These are phyloP conservation scores for Cruciata laevipes DNA, from an alignment of 257 asterid species.

Conservation along the genomic window DNA sequence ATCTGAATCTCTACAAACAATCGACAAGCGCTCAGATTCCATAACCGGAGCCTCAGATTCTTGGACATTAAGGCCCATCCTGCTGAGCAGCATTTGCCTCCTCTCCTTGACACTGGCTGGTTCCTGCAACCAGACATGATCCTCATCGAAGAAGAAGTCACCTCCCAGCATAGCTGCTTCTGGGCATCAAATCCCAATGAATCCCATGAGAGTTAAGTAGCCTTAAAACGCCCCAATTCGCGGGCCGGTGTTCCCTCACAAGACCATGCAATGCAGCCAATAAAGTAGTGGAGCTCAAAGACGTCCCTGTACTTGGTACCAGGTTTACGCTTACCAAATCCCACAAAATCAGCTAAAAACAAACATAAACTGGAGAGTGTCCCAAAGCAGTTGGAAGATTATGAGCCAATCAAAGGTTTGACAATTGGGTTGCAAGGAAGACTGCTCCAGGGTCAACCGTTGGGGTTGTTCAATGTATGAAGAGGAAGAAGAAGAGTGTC, in stretches of 20 bases:
- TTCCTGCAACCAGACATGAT: slow-evolving; percentile 58
- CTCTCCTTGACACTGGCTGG: slow-evolving; percentile 59
- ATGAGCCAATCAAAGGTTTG: slow-evolving; percentile 18
- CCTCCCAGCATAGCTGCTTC: slow-evolving; percentile 42
- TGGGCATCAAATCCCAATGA: slow-evolving; percentile 25
- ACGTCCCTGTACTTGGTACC: slow-evolving; percentile 33
- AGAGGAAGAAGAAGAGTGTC: slow-evolving; percentile 52
- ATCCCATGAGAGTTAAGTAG: slow-evolving; percentile 14
- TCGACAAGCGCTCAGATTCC: slow-evolving; percentile 23
- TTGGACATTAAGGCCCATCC: slow-evolving; percentile 42
- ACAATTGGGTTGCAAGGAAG: slow-evolving; percentile 35
- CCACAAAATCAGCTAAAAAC: slow-evolving; percentile 20
- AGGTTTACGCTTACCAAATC: slow-evolving; percentile 15
- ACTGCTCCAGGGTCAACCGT: slow-evolving; percentile 21
- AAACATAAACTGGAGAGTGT: slow-evolving; percentile 13
- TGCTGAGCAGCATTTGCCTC: slow-evolving; percentile 29
- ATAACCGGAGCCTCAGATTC: slow-evolving; percentile 20
- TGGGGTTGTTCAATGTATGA: slow-evolving; percentile 50
- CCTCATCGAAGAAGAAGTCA: slow-evolving; percentile 58
- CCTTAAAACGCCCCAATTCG: slow-evolving; percentile 24
- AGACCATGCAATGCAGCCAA: slow-evolving; percentile 18
- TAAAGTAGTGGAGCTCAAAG: background rate
- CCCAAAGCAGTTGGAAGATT: slow-evolving; percentile 19
- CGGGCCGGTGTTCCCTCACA: slow-evolving; percentile 43
- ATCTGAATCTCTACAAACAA: slow-evolving; percentile 35